phyloP scores from a whole-genome alignment of 2,329 filamentous ascomycete species.

The Paecilomyces sp. region DNA sequence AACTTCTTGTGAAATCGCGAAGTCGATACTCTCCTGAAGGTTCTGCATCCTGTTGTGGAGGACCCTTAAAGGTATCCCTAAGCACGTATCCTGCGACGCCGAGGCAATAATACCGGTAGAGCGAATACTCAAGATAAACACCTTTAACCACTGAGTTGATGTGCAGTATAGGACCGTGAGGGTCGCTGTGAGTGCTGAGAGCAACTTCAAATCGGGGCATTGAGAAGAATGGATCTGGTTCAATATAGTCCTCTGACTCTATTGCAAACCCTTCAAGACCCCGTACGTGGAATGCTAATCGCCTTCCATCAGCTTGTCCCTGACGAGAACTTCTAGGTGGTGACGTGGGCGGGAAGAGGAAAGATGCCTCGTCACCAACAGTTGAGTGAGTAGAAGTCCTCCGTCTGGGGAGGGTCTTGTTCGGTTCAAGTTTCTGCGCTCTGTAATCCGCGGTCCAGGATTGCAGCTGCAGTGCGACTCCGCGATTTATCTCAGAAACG shows the following conservation, averaged over 20 bases:
- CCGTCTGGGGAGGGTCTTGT: slow-evolving; percentile 47
- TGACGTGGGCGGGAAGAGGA: slow-evolving; percentile 44
- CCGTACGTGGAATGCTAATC: slow-evolving; percentile 70
- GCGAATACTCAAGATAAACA: slow-evolving; percentile 77
- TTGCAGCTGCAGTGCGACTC: slow-evolving; percentile 78
- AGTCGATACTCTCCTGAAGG: slow-evolving; percentile 6
- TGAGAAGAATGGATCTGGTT: slow-evolving; percentile 76
- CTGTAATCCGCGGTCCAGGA: slow-evolving; percentile 85
- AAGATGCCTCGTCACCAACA: slow-evolving; percentile 57
- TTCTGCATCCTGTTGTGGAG: slow-evolving; percentile 9
- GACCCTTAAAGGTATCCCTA: slow-evolving; percentile 54
- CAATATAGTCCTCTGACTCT: slow-evolving; percentile 76
- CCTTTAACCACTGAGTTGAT: slow-evolving; percentile 74
- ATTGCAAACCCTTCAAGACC: slow-evolving; percentile 87
- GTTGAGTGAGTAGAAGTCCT: slow-evolving; percentile 66
- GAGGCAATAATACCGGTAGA: slow-evolving; percentile 87
- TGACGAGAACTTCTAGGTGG: slow-evolving; percentile 36
- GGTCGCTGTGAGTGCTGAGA: slow-evolving; percentile 76
- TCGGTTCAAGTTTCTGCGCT: slow-evolving; percentile 65
- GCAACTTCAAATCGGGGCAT: slow-evolving; percentile 83
- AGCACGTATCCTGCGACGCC: slow-evolving; percentile 75
- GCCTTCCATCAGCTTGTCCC: slow-evolving; percentile 64
- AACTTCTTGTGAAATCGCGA: slow-evolving; percentile 10
- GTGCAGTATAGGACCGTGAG: slow-evolving; percentile 80
- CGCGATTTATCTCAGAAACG: slow-evolving; percentile 74